Percentiles rank a stretch among this genome's conserved stretches.
phyloP scores from a whole-genome alignment of 192 early-diverging fungal genomes.

The Coemansia sp. region DNA sequence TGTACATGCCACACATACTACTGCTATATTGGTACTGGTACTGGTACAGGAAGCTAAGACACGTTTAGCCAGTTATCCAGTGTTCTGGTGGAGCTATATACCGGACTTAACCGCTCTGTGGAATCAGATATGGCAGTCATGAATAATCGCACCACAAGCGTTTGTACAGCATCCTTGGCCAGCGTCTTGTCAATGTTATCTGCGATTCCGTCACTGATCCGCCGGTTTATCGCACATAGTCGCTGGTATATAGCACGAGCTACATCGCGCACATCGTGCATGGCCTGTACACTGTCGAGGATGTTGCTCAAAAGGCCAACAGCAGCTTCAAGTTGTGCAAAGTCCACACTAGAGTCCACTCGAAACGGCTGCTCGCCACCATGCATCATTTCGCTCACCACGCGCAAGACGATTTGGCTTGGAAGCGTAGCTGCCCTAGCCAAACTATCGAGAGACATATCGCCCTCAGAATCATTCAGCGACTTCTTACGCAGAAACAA shows the following conservation, averaged over 20 bases:
- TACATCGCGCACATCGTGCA: constrained; percentile 26
- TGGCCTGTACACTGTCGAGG: constrained; percentile 28
- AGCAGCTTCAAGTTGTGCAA: constrained; percentile 27
- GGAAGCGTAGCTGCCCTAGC: constrained; percentile 19
- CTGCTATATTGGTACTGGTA: background rate
- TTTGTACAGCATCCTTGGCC: constrained; percentile 52
- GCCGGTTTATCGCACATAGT: constrained; percentile 26
- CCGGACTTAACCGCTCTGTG: background rate
- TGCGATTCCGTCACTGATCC: constrained; percentile 40
- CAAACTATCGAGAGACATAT: constrained; percentile 12
- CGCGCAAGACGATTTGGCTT: constrained; percentile 35
- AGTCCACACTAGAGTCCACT: constrained; percentile 18
- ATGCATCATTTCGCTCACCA: constrained; percentile 42
- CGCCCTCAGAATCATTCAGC: background rate
- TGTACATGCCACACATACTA: background rate
- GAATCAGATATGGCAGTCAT: constrained; percentile 31
- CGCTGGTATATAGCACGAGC: constrained; percentile 17
- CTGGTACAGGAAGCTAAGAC: background rate
- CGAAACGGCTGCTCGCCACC: constrained; percentile 16
- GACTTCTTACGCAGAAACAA: constrained; percentile 25
- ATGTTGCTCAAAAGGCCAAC: constrained; percentile 40
- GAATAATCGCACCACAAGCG: constrained; percentile 29
- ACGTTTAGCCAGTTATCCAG: constrained; percentile 16
- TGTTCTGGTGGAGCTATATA: constrained; percentile 4
- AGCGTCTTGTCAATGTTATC: constrained; percentile 42